Base-by-base conservation (phyloP, 257 asterid species). In the Solanum sejunctum region DNA sequence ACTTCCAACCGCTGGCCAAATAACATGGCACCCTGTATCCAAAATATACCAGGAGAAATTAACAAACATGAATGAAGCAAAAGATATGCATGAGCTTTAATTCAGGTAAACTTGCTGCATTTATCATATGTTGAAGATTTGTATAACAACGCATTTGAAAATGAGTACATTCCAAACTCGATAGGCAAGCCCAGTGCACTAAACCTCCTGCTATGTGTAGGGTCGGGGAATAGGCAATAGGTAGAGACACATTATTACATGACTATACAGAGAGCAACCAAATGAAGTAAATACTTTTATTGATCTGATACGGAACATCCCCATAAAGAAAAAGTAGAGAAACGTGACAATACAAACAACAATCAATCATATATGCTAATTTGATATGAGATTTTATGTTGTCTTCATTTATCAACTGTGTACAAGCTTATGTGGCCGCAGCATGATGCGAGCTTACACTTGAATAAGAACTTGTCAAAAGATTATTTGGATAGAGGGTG, bases 1-100 rank as follows among this genome's bases (percentile, higher is more conserved):
- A 97, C 98, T 92, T 97, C 99, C 96, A 97, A 85, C 49, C 93
- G 93, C 91, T 95, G 93, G 55, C 98, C 98, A 83, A 97, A 97
- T 87, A 97, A 84, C 93, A 88, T 88, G 21, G 97, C 94, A 83
- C 99, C 98, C 99, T 97, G 81, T 84, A 87, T 73, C 23, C 86
- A 49, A 52, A 51, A 77, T 77, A 77, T 51, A 54, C 83, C 83
- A 20, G 63, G 26, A 78, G 61, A 78, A 15, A 52, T 78, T 52
- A 78, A 52, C 26, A 78, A 78, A 54, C 2, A 52, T 52, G 23
- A 32, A 77, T 12, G 49, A 78, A 78, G 28, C 83, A 78, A 78
- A 78, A 10, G 49, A 52, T 78, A 78, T 78, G 83, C 47, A 9
- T 2, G 17, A 21, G 26, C 26, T 77, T 51, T 15, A 15, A 52